Conservation (phyloP, 139 green algal species). For the Choricystis sp. region DNA sequence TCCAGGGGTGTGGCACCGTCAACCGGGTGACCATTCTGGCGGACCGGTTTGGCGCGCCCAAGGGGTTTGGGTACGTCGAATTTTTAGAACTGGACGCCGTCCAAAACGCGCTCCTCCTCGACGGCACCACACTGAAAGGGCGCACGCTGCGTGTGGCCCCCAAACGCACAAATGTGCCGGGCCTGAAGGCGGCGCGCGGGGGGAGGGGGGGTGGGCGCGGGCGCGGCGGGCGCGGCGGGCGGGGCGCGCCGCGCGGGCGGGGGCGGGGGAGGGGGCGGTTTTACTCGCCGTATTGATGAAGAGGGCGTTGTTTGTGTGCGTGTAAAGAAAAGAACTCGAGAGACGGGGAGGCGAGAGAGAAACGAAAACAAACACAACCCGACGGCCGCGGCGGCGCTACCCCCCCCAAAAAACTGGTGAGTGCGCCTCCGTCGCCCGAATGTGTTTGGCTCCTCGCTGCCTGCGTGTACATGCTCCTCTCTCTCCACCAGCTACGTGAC, state of each 20-base stretch:
- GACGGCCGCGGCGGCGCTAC: too few relatives aligned
- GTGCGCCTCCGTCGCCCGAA: too few relatives aligned
- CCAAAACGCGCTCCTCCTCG: slow-evolving; percentile 63
- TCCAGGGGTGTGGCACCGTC: slow-evolving; percentile 85
- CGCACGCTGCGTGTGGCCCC: slow-evolving; percentile 69
- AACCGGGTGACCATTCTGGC: slow-evolving; percentile 97
- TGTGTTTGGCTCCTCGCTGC: too few relatives aligned
- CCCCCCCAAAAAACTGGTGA: too few relatives aligned
- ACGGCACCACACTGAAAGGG: slow-evolving; percentile 55
- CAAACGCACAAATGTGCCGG: slow-evolving; percentile 90
- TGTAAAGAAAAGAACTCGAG: too few relatives aligned
- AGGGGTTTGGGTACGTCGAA: slow-evolving; percentile 96
- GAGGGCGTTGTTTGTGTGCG: too few relatives aligned
- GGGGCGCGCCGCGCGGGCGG: too few relatives aligned
- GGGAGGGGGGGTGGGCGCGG: slow-evolving; percentile 36
- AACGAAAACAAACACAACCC: too few relatives aligned
- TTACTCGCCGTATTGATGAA: background rate
- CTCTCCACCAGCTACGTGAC: too few relatives aligned
- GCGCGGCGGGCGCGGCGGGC: slow-evolving; percentile 14
- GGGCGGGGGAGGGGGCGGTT: background rate
- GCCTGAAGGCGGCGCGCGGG: slow-evolving; percentile 44
- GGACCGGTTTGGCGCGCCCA: slow-evolving; percentile 83
- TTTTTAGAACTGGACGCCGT: slow-evolving; percentile 93
- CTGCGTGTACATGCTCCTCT: too few relatives aligned
- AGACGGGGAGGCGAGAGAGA: too few relatives aligned